Percentiles rank a stretch among this genome's conserved stretches.
These are phyloP conservation scores for Penicillium salamii DNA, from an alignment of 495 filamentous ascomycete species.

Conservation along the genomic window DNA sequence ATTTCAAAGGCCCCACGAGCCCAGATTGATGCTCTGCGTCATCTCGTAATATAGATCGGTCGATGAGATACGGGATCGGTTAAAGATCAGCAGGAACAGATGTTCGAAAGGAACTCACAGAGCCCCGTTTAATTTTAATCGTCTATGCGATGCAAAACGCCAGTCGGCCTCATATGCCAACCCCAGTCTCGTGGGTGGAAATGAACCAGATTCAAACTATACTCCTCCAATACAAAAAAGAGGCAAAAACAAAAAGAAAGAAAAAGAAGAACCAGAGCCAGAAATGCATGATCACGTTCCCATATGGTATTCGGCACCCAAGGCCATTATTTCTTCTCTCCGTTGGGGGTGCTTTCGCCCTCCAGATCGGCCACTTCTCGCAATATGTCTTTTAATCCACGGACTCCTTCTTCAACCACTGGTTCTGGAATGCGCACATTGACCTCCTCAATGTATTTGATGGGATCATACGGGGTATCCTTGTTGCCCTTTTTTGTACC, in stretches of 20 bases:
- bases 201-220: too few relatives aligned
- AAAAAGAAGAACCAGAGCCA: slow-evolving; percentile 9
- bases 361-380: slow-evolving; percentile 49
- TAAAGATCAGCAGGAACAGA: too few relatives aligned
- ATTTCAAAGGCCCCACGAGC: too few relatives aligned
- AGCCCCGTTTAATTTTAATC: slow-evolving; percentile 18
- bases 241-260: too few relatives aligned
- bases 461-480: slow-evolving; percentile 17
- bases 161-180: slow-evolving; percentile 14
- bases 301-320: not conserved
- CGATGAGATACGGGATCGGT: too few relatives aligned
- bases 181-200: too few relatives aligned
- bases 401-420: slow-evolving; percentile 45
- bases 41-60: too few relatives aligned
- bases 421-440: slow-evolving; percentile 41
- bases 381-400: slow-evolving; percentile 46
- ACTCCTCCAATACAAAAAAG: too few relatives aligned
- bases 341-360: slow-evolving; percentile 35
- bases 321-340: slow-evolving; percentile 23
- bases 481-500: slow-evolving; percentile 24
- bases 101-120: not conserved
- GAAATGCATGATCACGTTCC: slow-evolving; percentile 21
- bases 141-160: slow-evolving; percentile 23
- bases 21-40: too few relatives aligned
- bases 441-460: slow-evolving; percentile 35